Base-by-base conservation (phyloP, 1,139 yeast species). In the Sugiyamaella xylanicola region DNA sequence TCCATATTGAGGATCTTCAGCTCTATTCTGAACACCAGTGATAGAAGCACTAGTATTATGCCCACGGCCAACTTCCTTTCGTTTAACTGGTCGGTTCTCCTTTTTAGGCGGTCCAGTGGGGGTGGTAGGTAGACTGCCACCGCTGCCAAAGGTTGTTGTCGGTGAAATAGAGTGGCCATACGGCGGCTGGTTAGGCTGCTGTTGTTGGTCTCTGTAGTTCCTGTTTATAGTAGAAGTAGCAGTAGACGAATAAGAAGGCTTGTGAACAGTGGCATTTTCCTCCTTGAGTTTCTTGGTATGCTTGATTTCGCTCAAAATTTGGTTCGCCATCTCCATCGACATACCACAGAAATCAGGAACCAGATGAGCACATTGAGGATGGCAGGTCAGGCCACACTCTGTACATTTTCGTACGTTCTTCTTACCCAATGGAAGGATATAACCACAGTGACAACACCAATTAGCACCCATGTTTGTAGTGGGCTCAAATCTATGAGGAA, bases 381-480 rank as follows among this genome's bases (percentile, higher is more conserved):
- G 99, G 67, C 97, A 92, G 85, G 92, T 89, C 27, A 91, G 83
- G 42, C 95, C 95, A 82, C 99, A 93, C 67, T 93, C 99, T 7
- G 86, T 77, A 78, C 99, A 93, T 70, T 91, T 93, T 53, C 97
- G 82, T n/a, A 91, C 96, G 68, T 88, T 91, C 72, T 90, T 91
- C 67, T 86, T 84, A 55, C 98, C 97, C 86, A 97, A 86, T 4
- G 99, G 98, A 61, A 93, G 78, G 54, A 93, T 84, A 69, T 90
- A 91, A 59, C 99, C 99, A 79, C 99, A 93, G 69, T 93, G 99
- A 67, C 98, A 93, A 74, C 99, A 93, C 99, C 99, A 93, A 68
- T 92, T 92, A 4, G 99, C 95, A 65, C 97, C 95, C 74, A 92
- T 87, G 69, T 93, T 93, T 19, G 95, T 82, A 29, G 85, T 82